Percentiles rank a stretch among this genome's conserved stretches.
These are phyloP conservation scores for Fistulinella prunicolor DNA, from an alignment of 768 basidiomycete genomes.

Conservation along the genomic window DNA sequence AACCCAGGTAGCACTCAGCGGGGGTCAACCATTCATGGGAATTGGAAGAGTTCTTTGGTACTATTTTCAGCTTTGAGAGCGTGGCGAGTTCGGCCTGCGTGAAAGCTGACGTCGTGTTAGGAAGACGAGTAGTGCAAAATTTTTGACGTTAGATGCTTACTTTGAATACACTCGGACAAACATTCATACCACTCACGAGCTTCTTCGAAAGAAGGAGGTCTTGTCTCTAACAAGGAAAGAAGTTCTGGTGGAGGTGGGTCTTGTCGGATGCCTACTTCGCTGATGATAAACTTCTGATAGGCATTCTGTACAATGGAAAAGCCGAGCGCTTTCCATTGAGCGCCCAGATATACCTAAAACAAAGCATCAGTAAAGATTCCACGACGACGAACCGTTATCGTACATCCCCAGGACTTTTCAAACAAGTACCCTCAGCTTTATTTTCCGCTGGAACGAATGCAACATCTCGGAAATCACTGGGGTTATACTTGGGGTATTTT, in stretches of 20 bases:
- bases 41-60: neutral
- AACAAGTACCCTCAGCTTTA: fast-evolving
- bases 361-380: neutral
- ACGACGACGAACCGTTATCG: too few relatives aligned
- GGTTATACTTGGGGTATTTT: slow-evolving; percentile 42
- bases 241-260: slow-evolving; percentile 62
- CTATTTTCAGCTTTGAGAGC: neutral
- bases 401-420: neutral
- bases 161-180: too few relatives aligned
- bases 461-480: slow-evolving; percentile 32
- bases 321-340: slow-evolving; percentile 53
- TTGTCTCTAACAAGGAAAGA: slow-evolving; percentile 50
- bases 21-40: neutral
- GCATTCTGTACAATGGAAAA: slow-evolving; percentile 59
- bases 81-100: slow-evolving; percentile 43
- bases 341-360: slow-evolving; percentile 4
- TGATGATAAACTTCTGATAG: slow-evolving; percentile 40
- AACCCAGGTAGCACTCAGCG: neutral
- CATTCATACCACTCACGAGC: too few relatives aligned
- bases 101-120: slow-evolving; percentile 32
- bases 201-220: slow-evolving; percentile 48
- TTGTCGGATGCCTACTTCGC: slow-evolving; percentile 61
- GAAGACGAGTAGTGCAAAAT: too few relatives aligned
- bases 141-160: too few relatives aligned
- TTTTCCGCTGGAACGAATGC: slow-evolving; percentile 2